These are phyloP conservation scores for Tricholoma furcatifolium DNA, from an alignment of 768 basidiomycete genomes.

Conservation along the genomic window DNA sequence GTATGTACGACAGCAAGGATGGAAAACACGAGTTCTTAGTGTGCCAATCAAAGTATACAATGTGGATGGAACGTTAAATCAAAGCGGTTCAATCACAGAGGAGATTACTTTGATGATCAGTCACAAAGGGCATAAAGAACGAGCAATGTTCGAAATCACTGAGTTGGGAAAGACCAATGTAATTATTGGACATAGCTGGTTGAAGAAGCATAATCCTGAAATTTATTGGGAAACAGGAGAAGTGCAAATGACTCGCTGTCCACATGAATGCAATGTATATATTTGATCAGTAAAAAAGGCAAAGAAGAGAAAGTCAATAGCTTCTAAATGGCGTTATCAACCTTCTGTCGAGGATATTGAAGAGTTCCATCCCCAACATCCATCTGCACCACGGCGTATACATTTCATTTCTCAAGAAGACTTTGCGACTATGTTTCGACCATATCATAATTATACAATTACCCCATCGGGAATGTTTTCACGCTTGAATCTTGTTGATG, in stretches of 20 bases:
- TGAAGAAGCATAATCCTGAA: not conserved
- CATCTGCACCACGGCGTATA: too few relatives aligned
- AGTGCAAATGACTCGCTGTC: not conserved
- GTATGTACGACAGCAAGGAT: not conserved
- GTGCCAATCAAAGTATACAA: not conserved
- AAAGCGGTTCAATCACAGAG: slow-evolving; percentile 1
- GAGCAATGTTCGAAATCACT: not conserved
- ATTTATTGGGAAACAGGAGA: not conserved
- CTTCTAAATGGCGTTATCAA: slow-evolving; percentile 34
- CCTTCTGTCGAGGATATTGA: not conserved
- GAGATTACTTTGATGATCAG: not conserved
- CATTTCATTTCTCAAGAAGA: too few relatives aligned
- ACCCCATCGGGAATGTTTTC: too few relatives aligned
- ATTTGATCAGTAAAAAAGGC: not conserved
- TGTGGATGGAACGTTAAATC: slow-evolving; percentile 2
- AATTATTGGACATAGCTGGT: slow-evolving; percentile 2
- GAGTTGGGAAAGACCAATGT: not conserved
- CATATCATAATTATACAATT: too few relatives aligned
- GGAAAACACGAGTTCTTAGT: not conserved
- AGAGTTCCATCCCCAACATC: too few relatives aligned
- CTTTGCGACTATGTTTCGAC: too few relatives aligned
- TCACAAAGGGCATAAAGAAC: slow-evolving; percentile 1
- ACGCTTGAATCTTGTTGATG: too few relatives aligned
- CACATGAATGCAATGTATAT: not conserved
- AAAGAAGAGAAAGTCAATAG: slow-evolving; percentile 8